Percentiles rank a stretch among this genome's conserved stretches.
Evolutionary conservation across 352 stramenopile genomes (phyloP).

Genomic region (Nothophytophthora sp.): DNA sequence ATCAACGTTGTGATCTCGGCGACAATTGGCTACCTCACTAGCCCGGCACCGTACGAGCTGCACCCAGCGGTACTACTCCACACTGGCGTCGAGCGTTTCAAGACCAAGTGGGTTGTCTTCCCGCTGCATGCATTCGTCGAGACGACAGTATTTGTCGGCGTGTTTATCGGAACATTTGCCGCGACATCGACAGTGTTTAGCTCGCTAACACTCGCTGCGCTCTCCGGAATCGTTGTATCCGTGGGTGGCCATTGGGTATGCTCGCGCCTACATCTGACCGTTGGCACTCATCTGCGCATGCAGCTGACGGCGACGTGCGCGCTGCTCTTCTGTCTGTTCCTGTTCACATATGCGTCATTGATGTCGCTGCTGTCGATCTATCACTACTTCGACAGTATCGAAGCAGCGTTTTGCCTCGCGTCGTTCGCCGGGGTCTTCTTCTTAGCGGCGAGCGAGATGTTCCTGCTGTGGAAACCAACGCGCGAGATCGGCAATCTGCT

Average conservation of each 20-base stretch:
- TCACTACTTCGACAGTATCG: conserved; percentile 84
- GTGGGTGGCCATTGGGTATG: conserved; percentile 74
- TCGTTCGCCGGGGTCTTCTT: conserved; percentile 82
- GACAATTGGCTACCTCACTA: conserved; percentile 67
- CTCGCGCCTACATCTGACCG: conserved; percentile 53
- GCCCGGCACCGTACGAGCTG: conserved; percentile 59
- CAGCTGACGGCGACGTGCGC: conserved; percentile 75
- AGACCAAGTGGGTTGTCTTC: conserved; percentile 77
- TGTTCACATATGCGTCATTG: conserved; percentile 73
- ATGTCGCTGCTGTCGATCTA: conserved; percentile 81
- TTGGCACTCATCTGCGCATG: conserved; percentile 50
- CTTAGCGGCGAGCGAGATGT: conserved; percentile 76
- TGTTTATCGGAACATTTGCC: conserved; percentile 78
- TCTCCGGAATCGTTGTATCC: conserved; percentile 78
- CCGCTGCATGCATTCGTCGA: conserved; percentile 82
- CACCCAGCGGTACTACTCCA: conserved; percentile 55
- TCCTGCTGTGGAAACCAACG: conserved; percentile 82
- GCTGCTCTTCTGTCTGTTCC: conserved; percentile 70
- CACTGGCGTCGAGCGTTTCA: conserved; percentile 56
- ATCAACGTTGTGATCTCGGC: conserved; percentile 71
- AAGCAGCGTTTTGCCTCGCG: conserved; percentile 81
- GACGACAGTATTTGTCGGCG: conserved; percentile 60
- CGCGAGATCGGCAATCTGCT: conserved; percentile 71
- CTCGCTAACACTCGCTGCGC: conserved; percentile 67
- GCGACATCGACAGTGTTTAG: conserved; percentile 73